phyloP scores from a whole-genome alignment of 2,329 filamentous ascomycete species.

The Penicillium sp. region DNA sequence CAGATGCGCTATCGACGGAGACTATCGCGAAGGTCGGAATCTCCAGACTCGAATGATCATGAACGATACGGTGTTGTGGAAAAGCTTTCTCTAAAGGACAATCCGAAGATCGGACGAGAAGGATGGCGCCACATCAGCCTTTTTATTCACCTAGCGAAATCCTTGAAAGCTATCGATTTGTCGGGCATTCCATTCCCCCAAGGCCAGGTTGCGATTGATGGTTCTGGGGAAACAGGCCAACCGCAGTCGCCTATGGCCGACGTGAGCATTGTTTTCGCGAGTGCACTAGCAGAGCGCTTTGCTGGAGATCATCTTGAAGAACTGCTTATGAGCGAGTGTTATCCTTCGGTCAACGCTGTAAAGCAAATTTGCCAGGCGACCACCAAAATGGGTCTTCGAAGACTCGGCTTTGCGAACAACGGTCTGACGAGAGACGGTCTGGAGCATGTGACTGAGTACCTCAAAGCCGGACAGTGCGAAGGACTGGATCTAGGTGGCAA shows the following conservation, averaged over 20 bases:
- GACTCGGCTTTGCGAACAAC: slow-evolving; percentile 82
- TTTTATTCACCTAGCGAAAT: slow-evolving; percentile 86
- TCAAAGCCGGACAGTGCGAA: slow-evolving; percentile 74
- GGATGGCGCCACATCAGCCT: slow-evolving; percentile 90
- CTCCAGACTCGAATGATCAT: slow-evolving; percentile 26
- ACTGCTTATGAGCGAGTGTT: slow-evolving; percentile 77
- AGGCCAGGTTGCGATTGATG: slow-evolving; percentile 27
- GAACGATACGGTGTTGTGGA: slow-evolving; percentile 68
- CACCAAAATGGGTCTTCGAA: slow-evolving; percentile 71
- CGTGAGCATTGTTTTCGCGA: slow-evolving; percentile 65
- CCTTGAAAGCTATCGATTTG: slow-evolving; percentile 80
- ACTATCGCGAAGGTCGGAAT: slow-evolving; percentile 37
- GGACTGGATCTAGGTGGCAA: slow-evolving; percentile 89
- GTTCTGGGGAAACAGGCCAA: slow-evolving; percentile 13
- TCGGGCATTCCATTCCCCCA: slow-evolving; percentile 78
- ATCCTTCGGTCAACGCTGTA: slow-evolving; percentile 67
- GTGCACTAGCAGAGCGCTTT: slow-evolving; percentile 71
- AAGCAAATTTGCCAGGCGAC: slow-evolving; percentile 76
- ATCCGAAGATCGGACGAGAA: slow-evolving; percentile 74
- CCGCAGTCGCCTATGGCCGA: slow-evolving; percentile 40
- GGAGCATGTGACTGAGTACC: slow-evolving; percentile 70
- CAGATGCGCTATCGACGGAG: slow-evolving; percentile 52
- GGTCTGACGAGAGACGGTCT: slow-evolving; percentile 70
- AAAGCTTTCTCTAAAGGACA: slow-evolving; percentile 84
- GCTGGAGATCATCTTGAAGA: slow-evolving; percentile 76